Conservation (phyloP, 148 eudicot species). For the Euryodendron excelsum region DNA sequence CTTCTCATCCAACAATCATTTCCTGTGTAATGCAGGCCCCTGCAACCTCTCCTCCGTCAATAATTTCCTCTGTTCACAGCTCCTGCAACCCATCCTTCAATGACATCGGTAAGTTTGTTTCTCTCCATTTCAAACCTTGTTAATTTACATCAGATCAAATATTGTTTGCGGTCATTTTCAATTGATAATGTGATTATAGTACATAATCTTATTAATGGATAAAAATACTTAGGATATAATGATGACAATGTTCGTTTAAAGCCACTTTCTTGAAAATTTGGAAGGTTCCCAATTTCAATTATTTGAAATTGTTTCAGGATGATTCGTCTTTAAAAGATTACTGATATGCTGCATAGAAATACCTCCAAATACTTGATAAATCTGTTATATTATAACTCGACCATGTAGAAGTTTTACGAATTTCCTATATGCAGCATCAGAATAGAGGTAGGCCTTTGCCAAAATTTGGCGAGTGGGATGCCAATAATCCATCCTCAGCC, state of each 20-base stretch:
- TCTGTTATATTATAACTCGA: too few species aligned
- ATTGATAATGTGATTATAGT: not conserved
- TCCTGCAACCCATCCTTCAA: slow-evolving; percentile 20
- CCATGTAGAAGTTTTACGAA: too few species aligned
- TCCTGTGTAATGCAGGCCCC: too few species aligned
- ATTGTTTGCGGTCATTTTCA: not conserved
- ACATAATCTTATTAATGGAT: not conserved
- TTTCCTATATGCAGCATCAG: slow-evolving; percentile 18
- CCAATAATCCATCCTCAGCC: slow-evolving; percentile 50
- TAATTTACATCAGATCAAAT: not conserved
- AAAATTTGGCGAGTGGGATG: slow-evolving; percentile 60
- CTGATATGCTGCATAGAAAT: too few species aligned
- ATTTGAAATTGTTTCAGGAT: too few species aligned
- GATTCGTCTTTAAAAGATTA: too few species aligned
- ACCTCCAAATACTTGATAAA: too few species aligned
- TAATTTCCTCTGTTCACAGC: not conserved
- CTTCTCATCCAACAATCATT: slow-evolving; percentile 13
- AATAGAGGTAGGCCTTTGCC: slow-evolving; percentile 49
- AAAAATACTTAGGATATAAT: not conserved
- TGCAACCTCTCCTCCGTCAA: slow-evolving; percentile 16
- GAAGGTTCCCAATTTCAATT: too few species aligned
- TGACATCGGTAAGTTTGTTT: slow-evolving; percentile 36
- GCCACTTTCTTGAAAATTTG: not conserved
- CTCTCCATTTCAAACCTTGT: not conserved
- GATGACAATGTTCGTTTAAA: not conserved